Base-by-base conservation (phyloP, 805 yeast genomes). In the Pichia exigua region DNA sequence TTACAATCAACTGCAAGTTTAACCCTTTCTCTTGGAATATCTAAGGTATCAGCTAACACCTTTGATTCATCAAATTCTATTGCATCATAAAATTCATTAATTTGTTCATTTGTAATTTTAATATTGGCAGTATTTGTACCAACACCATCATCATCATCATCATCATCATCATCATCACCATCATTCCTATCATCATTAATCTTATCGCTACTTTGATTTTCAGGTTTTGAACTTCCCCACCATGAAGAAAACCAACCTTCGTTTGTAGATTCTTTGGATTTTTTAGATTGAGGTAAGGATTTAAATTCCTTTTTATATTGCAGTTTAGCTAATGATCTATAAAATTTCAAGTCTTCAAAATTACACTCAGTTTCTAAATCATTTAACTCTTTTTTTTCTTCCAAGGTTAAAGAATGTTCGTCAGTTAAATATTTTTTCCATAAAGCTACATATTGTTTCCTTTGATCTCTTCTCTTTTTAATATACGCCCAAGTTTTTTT, bases 401-500 rank as follows among this genome's bases (percentile, higher is more conserved):
- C 58, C 6, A 62, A 49, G 0, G 65, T 52, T 46, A 60, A 51
- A 2, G 68, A 68, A 7, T 65, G 65, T n/a, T 68, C 66, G n/a
- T 82, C 66, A 57, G 82, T 79, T 13, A 58, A 50, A 48, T 54
- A 50, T 50, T 69, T 61, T 56, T 80, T 83, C 88, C 91, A 92
- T 0, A 88, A 68, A 15, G 63, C 63, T 18, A 86, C 75, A 65
- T 94, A 94, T 1, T 72, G 67, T 48, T 75, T 78, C 60, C 97
- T 73, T 62, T 85, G 82, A 54, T 87, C 87, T 56, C 95, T 72
- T 61, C 95, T 76, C 46, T 73, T 75, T 46, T 78, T 77, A 58
- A 92, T 80, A 61, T 78, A 78, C 4, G 77, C 94, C 99, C 99
- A 95, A 38, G 89, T 82, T 95, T 96, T 87, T 60, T 78, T 80